phyloP scores from a whole-genome alignment of 2,329 filamentous ascomycete species.

The Lachnum nothofagi region DNA sequence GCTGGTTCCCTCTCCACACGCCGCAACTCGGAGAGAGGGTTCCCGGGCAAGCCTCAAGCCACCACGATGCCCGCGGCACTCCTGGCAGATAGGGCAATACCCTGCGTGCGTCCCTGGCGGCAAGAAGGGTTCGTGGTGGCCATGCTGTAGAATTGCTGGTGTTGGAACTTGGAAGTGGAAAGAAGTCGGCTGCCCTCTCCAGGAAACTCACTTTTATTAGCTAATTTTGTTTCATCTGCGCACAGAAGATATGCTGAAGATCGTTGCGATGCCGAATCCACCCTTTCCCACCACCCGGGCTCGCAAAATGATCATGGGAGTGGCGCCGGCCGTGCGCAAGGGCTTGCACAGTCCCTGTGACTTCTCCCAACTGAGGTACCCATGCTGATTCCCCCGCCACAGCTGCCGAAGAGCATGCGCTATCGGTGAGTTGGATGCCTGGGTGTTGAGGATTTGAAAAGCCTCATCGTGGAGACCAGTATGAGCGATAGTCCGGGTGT shows the following conservation, averaged over 20 bases:
- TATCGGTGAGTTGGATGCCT: neutral
- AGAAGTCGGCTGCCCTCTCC: too few species aligned
- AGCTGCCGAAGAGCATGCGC: neutral
- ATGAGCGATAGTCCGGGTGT: too few species aligned
- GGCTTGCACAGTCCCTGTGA: neutral
- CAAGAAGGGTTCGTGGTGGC: too few species aligned
- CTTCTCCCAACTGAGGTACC: too few species aligned
- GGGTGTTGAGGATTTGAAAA: too few species aligned
- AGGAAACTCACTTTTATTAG: neutral
- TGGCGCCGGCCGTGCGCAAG: neutral
- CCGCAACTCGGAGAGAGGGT: neutral
- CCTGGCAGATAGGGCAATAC: too few species aligned
- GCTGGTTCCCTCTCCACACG: neutral
- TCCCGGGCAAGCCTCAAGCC: neutral
- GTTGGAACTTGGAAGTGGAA: too few species aligned
- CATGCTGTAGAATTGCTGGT: neutral
- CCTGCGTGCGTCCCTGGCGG: too few species aligned
- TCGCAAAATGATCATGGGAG: neutral
- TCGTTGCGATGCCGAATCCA: neutral
- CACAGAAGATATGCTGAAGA: neutral
- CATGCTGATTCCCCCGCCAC: neutral
- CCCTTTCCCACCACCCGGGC: neutral
- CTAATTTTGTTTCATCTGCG: neutral
- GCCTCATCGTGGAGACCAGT: too few species aligned
- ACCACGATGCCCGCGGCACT: neutral